These are phyloP conservation scores for Malassezia pachydermatis DNA, from an alignment of 1,284 basidiomycete species.

Conservation along the genomic window DNA sequence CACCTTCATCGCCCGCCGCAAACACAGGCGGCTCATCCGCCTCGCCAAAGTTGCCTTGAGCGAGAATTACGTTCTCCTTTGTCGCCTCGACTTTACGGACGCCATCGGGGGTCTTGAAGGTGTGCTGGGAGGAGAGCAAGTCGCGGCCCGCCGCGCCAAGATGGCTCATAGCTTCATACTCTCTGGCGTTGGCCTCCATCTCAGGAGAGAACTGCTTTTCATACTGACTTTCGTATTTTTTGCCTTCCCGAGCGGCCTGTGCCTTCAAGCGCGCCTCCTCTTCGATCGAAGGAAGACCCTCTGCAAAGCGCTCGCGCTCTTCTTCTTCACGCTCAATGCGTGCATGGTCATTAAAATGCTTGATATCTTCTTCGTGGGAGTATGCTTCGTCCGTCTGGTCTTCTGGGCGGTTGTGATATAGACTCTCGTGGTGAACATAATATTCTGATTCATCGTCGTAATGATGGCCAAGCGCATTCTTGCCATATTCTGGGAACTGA, in stretches of 20 bases:
- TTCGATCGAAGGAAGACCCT: conserved; percentile 58
- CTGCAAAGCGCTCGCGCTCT: conserved; percentile 66
- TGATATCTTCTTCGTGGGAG: conserved; percentile 63
- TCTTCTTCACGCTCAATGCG: conserved; percentile 77
- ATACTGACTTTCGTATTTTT: conserved; percentile 39
- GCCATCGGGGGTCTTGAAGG: conserved; percentile 43
- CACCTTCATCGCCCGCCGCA: conserved; percentile 11
- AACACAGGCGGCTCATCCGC: conserved; percentile 26
- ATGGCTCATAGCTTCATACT: conserved; percentile 27
- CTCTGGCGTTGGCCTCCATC: conserved; percentile 28
- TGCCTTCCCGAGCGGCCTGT: conserved; percentile 30
- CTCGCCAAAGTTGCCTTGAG: conserved; percentile 31
- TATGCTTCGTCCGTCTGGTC: conserved; percentile 93
- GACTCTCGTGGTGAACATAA: conserved; percentile 55
- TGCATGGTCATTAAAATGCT: conserved; percentile 80
- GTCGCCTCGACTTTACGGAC: conserved; percentile 35
- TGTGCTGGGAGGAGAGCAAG: conserved; percentile 36
- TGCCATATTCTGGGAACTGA: conserved; percentile 57
- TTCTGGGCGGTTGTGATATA: conserved; percentile 87
- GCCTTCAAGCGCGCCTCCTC: conserved; percentile 33
- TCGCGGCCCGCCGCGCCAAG: conserved; percentile 36
- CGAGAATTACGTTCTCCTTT: conserved; percentile 27
- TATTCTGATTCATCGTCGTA: conserved; percentile 54
- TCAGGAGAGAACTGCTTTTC: conserved; percentile 35
- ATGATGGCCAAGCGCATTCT: conserved; percentile 70